phyloP scores from a whole-genome alignment of 202 grass and related monocot genomes.

The Bolboschoenoplectus hybrid region DNA sequence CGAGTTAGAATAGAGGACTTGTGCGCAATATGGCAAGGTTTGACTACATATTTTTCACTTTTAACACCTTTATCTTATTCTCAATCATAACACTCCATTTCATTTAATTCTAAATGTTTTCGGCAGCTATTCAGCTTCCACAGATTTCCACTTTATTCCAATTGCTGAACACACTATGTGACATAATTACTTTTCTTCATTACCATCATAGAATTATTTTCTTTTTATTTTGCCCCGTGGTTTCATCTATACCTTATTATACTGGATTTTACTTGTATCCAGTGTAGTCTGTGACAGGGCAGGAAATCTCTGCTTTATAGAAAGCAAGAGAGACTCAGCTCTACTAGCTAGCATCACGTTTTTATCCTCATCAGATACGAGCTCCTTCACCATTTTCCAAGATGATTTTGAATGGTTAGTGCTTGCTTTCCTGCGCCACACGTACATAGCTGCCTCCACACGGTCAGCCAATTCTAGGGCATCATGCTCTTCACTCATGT shows the following conservation, averaged over 20 bases:
- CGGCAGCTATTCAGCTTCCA: neutral
- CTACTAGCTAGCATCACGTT: constrained; percentile 71
- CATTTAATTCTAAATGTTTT: neutral
- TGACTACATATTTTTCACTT: neutral
- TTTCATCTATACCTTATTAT: constrained; percentile 72
- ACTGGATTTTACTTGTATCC: constrained; percentile 98
- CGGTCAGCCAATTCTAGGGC: constrained; percentile 72
- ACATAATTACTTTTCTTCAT: neutral
- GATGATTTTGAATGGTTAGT: constrained; percentile 51
- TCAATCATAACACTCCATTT: neutral
- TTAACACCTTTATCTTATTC: no score
- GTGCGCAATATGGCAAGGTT: neutral
- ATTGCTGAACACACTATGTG: neutral
- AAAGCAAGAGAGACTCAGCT: constrained; percentile 76
- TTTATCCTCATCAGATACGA: constrained; percentile 63
- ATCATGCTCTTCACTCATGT: constrained; percentile 77
- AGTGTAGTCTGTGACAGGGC: constrained; percentile 88
- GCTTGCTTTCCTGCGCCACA: constrained; percentile 83
- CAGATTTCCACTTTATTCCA: no score
- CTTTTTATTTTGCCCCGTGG: neutral
- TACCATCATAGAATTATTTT: neutral
- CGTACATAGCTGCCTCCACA: constrained; percentile 92
- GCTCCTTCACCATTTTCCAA: constrained; percentile 85
- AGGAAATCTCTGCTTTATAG: constrained; percentile 84
- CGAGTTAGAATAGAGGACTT: no score